These are phyloP conservation scores for Chaetothyriales sp. DNA, from an alignment of 2,329 filamentous ascomycete species.

Conservation along the genomic window DNA sequence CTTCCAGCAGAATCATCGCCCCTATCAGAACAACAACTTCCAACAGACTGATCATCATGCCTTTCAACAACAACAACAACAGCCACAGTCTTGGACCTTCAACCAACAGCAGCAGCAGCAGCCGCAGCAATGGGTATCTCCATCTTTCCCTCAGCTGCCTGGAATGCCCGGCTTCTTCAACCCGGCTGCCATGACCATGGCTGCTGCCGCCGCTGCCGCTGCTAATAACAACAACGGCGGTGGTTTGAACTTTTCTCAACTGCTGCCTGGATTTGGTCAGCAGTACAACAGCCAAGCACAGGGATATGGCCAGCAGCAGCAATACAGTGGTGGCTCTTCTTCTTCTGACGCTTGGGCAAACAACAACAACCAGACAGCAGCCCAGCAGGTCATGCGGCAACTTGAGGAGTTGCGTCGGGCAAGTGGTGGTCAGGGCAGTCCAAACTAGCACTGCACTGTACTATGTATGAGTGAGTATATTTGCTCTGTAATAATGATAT, in stretches of 20 bases:
- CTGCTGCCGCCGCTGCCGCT: no score
- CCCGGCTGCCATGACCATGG: not conserved
- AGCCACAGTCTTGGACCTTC: not conserved
- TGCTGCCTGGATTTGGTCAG: not conserved
- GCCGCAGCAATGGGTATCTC: not conserved
- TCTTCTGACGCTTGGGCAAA: not conserved
- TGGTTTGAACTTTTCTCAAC: not conserved
- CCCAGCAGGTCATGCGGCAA: not conserved
- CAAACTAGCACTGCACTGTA: not conserved
- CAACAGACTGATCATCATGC: constrained; percentile 13
- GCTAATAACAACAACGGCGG: not conserved
- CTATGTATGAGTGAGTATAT: no score
- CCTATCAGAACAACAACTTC: constrained; percentile 13
- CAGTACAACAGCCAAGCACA: not conserved
- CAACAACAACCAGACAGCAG: not conserved
- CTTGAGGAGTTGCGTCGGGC: not conserved
- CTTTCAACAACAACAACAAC: constrained; percentile 2
- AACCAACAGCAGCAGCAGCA: not conserved
- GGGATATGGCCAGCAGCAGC: not conserved
- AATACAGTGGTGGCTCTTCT: not conserved
- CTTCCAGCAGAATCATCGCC: not conserved
- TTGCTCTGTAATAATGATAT: no score
- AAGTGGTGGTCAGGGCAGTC: not conserved
- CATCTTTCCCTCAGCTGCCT: not conserved
- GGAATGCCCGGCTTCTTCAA: not conserved